Conservation (phyloP, 129 eudicot genomes). For the Lactuca sativa region DNA sequence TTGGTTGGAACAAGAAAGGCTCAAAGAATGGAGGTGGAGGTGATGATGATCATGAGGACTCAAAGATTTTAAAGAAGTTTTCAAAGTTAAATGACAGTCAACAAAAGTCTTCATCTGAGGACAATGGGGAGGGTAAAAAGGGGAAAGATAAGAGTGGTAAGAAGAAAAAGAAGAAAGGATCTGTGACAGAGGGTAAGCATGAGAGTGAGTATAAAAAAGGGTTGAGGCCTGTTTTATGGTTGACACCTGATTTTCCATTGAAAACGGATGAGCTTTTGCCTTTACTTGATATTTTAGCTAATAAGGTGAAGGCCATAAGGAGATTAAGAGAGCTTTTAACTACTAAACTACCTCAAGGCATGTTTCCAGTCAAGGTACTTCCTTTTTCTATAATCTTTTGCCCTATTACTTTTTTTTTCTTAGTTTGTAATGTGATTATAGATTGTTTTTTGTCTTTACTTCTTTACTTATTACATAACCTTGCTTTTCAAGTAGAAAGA, state of each 20-base stretch:
- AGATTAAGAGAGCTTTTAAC: constrained; percentile 86
- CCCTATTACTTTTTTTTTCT: not conserved
- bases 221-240: constrained; percentile 80
- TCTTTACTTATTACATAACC: constrained; percentile 1
- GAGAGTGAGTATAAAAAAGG: constrained; percentile 96
- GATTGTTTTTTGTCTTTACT: constrained; percentile 1
- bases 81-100: constrained; percentile 60
- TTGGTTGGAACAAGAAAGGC: constrained; percentile 80
- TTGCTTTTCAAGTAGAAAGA: not conserved
- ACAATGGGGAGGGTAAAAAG: constrained; percentile 54
- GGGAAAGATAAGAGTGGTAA: constrained; percentile 57
- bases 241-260: constrained; percentile 89
- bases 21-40: constrained; percentile 40
- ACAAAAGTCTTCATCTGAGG: constrained; percentile 61
- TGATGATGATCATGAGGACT: constrained; percentile 64
- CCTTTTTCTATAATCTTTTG: not conserved
- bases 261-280: constrained; percentile 85
- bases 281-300: constrained; percentile 84
- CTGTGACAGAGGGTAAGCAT: constrained; percentile 47
- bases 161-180: constrained; percentile 83
- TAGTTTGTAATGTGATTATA: constrained; percentile 3
- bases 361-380: constrained; percentile 79
- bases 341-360: constrained; percentile 75
- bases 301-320: constrained; percentile 82
- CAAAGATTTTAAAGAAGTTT: constrained; percentile 59